Evolutionary conservation across 148 eudicot species (phyloP).

Genomic region (Rhododendron simsii): DNA sequence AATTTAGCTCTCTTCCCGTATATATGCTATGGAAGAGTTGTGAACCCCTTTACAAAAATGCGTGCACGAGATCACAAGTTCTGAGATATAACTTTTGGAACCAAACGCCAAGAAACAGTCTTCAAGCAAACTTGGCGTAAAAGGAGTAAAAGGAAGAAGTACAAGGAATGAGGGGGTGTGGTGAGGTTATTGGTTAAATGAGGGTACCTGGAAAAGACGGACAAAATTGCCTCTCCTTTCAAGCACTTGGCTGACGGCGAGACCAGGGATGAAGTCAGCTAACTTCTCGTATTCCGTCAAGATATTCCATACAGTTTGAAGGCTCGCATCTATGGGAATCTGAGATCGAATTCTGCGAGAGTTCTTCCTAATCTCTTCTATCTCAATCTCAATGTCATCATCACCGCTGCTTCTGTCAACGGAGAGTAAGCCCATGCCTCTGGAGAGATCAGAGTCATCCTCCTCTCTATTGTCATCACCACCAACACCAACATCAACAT

Average conservation of each 20-base stretch:
- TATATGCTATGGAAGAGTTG: background rate
- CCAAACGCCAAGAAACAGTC: background rate
- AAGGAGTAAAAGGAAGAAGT: background rate
- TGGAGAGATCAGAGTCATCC: background rate
- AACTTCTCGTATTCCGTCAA: constrained; percentile 64
- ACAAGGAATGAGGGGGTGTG: background rate
- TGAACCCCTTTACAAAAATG: background rate
- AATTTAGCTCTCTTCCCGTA: background rate
- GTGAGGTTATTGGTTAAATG: background rate
- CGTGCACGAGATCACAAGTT: background rate
- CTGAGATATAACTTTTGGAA: background rate
- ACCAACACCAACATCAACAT: background rate
- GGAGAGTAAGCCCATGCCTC: background rate
- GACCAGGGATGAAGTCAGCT: constrained; percentile 63
- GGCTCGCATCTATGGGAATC: constrained; percentile 36
- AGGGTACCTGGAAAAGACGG: constrained; percentile 59
- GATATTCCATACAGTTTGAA: constrained; percentile 49
- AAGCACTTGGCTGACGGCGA: constrained; percentile 53
- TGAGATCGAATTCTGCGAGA: constrained; percentile 47
- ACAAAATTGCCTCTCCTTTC: constrained; percentile 46
- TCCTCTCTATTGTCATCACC: constrained; percentile 2
- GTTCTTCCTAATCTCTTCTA: constrained; percentile 39
- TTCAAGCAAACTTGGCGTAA: background rate
- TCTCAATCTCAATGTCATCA: constrained; percentile 29
- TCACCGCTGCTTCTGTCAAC: background rate